These are phyloP conservation scores for Alternaria sp. DNA, from an alignment of 2,329 filamentous ascomycete species.

Conservation along the genomic window DNA sequence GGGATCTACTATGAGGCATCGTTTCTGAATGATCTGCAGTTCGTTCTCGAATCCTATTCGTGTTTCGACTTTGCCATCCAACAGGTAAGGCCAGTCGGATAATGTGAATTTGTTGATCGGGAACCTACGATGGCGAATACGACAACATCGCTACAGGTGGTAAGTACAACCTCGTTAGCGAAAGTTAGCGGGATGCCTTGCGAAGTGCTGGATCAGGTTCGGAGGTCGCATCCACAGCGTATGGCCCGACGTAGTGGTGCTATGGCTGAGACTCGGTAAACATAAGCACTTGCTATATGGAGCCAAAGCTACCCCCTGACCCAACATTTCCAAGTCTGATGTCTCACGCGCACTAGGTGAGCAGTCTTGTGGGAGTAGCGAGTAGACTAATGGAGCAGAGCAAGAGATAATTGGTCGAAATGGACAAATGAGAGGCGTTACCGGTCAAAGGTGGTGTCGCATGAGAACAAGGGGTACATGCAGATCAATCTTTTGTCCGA, in stretches of 20 bases:
- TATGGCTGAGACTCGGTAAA: neutral
- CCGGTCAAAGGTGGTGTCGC: neutral
- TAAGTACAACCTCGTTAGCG: neutral
- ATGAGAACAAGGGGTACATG: conserved; percentile 6
- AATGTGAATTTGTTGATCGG: neutral
- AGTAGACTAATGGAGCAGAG: neutral
- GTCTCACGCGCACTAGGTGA: neutral
- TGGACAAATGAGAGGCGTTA: conserved; percentile 8
- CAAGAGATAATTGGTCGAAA: neutral
- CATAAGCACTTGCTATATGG: neutral
- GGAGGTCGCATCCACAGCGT: neutral
- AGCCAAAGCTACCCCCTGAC: neutral
- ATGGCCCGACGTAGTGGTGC: neutral
- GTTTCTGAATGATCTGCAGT: neutral
- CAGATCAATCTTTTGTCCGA: conserved; percentile 4
- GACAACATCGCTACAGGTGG: neutral
- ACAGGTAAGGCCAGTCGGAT: neutral
- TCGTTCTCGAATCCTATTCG: neutral
- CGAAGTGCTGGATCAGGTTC: neutral
- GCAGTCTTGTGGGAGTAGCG: neutral
- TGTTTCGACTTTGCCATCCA: neutral
- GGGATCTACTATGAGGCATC: neutral
- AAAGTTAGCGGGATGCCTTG: neutral
- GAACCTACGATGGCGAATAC: neutral
- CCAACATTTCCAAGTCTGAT: conserved; percentile 1